These are phyloP conservation scores for Nitzschia sp. DNA, from an alignment of 108 stramenopile genomes.

Conservation along the genomic window DNA sequence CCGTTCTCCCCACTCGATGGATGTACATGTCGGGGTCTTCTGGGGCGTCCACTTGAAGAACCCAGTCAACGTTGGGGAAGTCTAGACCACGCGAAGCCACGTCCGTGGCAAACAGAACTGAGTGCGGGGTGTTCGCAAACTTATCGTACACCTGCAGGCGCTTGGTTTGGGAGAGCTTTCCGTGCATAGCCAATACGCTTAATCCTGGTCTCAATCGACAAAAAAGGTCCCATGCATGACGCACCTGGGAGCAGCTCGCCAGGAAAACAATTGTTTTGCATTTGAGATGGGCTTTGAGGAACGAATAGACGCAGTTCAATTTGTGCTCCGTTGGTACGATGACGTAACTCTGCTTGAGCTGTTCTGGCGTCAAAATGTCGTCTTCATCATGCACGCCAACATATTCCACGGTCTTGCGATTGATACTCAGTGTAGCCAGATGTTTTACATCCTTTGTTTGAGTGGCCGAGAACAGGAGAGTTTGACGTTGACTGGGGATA, in stretches of 20 bases:
- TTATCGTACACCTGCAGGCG: constrained; percentile 97
- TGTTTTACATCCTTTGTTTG: constrained; percentile 97
- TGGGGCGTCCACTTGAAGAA: constrained; percentile 97
- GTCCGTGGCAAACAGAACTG: constrained; percentile 97
- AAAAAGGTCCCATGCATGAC: constrained; percentile 91
- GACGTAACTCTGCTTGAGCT: constrained; percentile 88
- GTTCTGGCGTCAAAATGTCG: constrained; percentile 75
- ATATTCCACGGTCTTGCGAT: constrained; percentile 82
- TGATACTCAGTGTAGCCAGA: constrained; percentile 91
- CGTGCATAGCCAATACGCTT: constrained; percentile 97
- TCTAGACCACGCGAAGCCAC: constrained; percentile 96
- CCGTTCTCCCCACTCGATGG: constrained; percentile 97
- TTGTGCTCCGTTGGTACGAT: constrained; percentile 91
- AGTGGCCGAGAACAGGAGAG: constrained; percentile 98
- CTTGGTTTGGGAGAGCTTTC: constrained; percentile 94
- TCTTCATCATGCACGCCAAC: constrained; percentile 97
- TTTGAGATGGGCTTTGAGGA: constrained; percentile 94
- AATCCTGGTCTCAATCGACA: constrained; percentile 95
- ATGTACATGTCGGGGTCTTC: constrained; percentile 93
- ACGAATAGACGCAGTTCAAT: constrained; percentile 93
- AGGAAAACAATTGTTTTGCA: constrained; percentile 97
- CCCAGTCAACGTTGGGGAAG: constrained; percentile 98
- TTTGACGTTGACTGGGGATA: constrained; percentile 89
- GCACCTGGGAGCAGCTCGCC: constrained; percentile 95
- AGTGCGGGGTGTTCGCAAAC: constrained; percentile 84